phyloP scores from a whole-genome alignment of 306 rosid species.

The Fragaria nilgerrensis region DNA sequence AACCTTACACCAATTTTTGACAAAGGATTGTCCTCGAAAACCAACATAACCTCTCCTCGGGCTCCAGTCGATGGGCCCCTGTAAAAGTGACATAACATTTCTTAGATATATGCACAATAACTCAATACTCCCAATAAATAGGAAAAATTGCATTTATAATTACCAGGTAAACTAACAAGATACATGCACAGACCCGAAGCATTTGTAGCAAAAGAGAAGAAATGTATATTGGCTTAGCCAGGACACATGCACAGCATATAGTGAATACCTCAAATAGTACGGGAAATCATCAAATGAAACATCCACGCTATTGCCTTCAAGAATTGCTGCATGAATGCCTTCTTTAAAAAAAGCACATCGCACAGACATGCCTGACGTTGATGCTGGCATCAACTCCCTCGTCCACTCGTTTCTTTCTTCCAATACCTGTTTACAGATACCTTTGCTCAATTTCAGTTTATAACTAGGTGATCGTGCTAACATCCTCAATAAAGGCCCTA shows the following conservation, averaged over 20 bases:
- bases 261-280: slow-evolving; percentile 79
- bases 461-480: slow-evolving; percentile 86
- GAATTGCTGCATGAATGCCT: slow-evolving; percentile 72
- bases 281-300: slow-evolving; percentile 93
- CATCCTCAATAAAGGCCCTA: slow-evolving; percentile 94
- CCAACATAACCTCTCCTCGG: slow-evolving; percentile 81
- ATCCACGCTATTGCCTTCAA: slow-evolving; percentile 65
- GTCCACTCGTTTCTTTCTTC: slow-evolving; percentile 87
- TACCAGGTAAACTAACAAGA: background rate
- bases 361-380: slow-evolving; percentile 71
- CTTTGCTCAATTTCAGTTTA: slow-evolving; percentile 99
- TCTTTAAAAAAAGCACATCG: slow-evolving; percentile 87
- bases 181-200: background rate
- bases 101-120: background rate
- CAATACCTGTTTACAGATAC: slow-evolving; percentile 98
- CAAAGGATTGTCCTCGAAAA: slow-evolving; percentile 81
- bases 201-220: background rate
- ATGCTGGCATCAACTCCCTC: slow-evolving; percentile 72
- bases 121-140: no score
- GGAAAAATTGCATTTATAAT: background rate
- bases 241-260: background rate
- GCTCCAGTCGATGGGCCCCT: slow-evolving; percentile 85
- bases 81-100: slow-evolving; percentile 17
- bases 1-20: slow-evolving; percentile 92
- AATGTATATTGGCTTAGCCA: background rate